A percentile compares a stretch with the other conserved stretches of the same genome.
Conservation (phyloP, 2,329 filamentous ascomycete species). For the Cordyceps tenuipes region DNA sequence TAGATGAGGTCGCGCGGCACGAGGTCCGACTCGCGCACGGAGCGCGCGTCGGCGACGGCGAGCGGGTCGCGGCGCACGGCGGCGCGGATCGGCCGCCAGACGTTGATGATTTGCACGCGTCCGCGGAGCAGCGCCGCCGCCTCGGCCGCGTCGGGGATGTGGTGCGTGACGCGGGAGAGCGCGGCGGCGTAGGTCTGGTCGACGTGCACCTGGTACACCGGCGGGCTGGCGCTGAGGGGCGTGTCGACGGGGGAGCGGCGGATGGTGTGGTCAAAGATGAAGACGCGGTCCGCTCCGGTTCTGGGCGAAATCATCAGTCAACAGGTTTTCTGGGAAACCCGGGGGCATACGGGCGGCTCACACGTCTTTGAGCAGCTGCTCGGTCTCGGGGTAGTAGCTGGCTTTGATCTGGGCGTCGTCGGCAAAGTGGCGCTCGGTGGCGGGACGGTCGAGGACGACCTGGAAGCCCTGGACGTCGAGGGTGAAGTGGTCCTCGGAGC, state of each 20-base stretch:
- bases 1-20: slow-evolving; percentile 42
- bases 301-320: slow-evolving; percentile 25
- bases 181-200: slow-evolving; percentile 46
- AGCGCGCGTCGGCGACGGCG: slow-evolving; percentile 41
- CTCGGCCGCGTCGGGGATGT: slow-evolving; percentile 36
- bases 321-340: no score
- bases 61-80: slow-evolving; percentile 46
- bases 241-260: slow-evolving; percentile 26
- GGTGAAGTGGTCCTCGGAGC: slow-evolving; percentile 26
- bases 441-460: slow-evolving; percentile 21
- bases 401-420: slow-evolving; percentile 55
- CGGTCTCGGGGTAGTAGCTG: slow-evolving; percentile 65
- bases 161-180: slow-evolving; percentile 29
- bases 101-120: slow-evolving; percentile 45
- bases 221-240: slow-evolving; percentile 36
- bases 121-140: slow-evolving; percentile 34
- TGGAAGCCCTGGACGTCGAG: slow-evolving; percentile 34
- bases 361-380: slow-evolving; percentile 56
- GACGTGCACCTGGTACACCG: slow-evolving; percentile 43
- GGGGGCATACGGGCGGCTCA: background rate
- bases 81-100: slow-evolving; percentile 42
- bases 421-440: slow-evolving; percentile 29
- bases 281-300: slow-evolving; percentile 45
- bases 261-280: slow-evolving; percentile 58
- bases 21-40: slow-evolving; percentile 42